phyloP scores from a whole-genome alignment of 768 basidiomycete genomes.

The Termitomyces sp. region DNA sequence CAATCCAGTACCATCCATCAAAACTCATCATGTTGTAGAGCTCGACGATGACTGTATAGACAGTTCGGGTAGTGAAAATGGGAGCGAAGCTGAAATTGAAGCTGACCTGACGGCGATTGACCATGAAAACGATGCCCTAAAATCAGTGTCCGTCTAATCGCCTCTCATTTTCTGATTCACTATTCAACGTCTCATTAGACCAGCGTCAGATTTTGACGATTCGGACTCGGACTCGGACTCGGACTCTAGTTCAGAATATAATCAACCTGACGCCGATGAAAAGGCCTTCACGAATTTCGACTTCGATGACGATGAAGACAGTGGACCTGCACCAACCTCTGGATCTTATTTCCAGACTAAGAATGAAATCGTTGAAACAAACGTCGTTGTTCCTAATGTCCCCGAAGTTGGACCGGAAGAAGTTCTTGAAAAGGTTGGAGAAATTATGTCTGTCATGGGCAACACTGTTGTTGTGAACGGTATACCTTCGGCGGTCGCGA shows the following conservation, averaged over 20 bases:
- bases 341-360: conserved; percentile 54
- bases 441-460: conserved; percentile 70
- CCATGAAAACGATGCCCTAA: conserved; percentile 32
- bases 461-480: conserved; percentile 73
- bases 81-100: conserved; percentile 72
- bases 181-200: conserved; percentile 10
- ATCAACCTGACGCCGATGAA: conserved; percentile 13
- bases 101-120: conserved; percentile 43
- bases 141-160: conserved; percentile 11
- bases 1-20: background rate
- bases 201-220: conserved; percentile 3
- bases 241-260: conserved; percentile 32
- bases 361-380: conserved; percentile 60
- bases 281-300: conserved; percentile 23
- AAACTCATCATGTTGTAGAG: background rate
- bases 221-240: conserved; percentile 34
- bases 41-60: conserved; percentile 41
- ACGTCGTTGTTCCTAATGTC: conserved; percentile 58
- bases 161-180: conserved; percentile 8
- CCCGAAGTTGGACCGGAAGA: conserved; percentile 61
- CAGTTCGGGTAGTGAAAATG: conserved; percentile 48
- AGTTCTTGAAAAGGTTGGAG: conserved; percentile 67
- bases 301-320: conserved; percentile 54
- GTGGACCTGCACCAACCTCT: conserved; percentile 30
- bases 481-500: conserved; percentile 33